phyloP scores from a whole-genome alignment of 2,329 filamentous ascomycete species.

The Pyrenophora tritici-repentis region DNA sequence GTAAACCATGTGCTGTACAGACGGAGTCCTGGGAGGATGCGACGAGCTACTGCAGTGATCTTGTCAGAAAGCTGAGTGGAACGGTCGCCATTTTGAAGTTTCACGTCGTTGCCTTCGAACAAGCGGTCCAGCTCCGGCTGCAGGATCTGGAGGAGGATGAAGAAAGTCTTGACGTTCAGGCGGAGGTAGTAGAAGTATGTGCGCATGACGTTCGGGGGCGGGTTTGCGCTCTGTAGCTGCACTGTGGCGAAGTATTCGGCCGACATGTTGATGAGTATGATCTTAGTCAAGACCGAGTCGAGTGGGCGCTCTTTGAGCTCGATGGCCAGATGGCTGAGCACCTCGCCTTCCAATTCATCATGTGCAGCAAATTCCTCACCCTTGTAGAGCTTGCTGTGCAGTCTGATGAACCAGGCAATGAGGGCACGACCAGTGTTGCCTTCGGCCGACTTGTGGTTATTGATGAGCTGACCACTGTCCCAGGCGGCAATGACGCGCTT shows the following conservation, averaged over 20 bases:
- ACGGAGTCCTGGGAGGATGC: constrained; percentile 66
- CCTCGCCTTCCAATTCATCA: constrained; percentile 82
- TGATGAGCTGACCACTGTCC: constrained; percentile 60
- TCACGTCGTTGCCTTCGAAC: constrained; percentile 54
- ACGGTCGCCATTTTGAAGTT: constrained; percentile 44
- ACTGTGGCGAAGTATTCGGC: constrained; percentile 74
- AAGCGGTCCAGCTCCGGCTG: constrained; percentile 70
- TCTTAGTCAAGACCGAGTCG: constrained; percentile 71
- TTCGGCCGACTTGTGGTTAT: constrained; percentile 44
- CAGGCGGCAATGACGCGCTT: constrained; percentile 64
- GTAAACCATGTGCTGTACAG: constrained; percentile 72
- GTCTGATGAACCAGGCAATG: constrained; percentile 78
- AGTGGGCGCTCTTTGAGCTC: constrained; percentile 72
- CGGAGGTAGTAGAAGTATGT: constrained; percentile 68
- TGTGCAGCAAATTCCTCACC: constrained; percentile 75
- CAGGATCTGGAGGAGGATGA: constrained; percentile 71
- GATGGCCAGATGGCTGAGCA: constrained; percentile 76
- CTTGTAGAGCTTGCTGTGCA: constrained; percentile 84
- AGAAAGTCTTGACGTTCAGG: constrained; percentile 79
- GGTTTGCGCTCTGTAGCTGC: constrained; percentile 57
- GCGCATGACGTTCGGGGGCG: constrained; percentile 44
- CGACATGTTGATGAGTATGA: constrained; percentile 83
- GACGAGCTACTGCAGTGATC: constrained; percentile 63
- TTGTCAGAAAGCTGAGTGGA: constrained; percentile 52
- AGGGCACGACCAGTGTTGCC: constrained; percentile 67